Conservation (phyloP, 345 rosid species). For the Rhodamnia rubescens region DNA sequence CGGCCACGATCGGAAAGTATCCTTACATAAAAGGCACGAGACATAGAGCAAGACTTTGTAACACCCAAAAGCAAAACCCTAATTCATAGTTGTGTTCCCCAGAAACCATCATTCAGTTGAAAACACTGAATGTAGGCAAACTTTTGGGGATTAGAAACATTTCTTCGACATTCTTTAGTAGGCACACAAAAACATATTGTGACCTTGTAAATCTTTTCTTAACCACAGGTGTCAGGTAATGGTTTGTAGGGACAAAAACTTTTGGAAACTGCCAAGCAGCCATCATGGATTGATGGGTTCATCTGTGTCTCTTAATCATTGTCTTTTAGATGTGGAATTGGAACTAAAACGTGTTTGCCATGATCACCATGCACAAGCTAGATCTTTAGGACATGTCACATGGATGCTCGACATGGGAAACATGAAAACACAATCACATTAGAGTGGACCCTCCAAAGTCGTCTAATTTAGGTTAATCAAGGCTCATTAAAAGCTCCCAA, state of each 20-base stretch:
- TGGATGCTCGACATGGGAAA: constrained; percentile 17
- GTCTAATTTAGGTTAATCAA: not conserved
- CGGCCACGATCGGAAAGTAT: not conserved
- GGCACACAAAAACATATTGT: not conserved
- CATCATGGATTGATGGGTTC: not conserved
- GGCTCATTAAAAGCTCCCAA: not conserved
- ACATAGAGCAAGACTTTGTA: not conserved
- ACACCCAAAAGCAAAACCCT: not conserved
- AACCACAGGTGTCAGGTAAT: not conserved
- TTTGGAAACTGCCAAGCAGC: not conserved
- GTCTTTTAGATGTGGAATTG: not conserved
- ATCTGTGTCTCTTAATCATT: not conserved
- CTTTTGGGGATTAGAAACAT: not conserved
- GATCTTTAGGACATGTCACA: not conserved
- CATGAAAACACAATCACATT: constrained; percentile 24
- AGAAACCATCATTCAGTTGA: not conserved
- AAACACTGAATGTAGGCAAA: not conserved
- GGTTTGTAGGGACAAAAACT: not conserved
- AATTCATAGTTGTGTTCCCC: not conserved
- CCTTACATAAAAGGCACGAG: not conserved
- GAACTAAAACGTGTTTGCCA: constrained; percentile 25
- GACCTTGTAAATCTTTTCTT: not conserved
- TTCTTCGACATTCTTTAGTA: not conserved
- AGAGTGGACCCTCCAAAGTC: constrained; percentile 7
- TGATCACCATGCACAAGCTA: not conserved